These are phyloP conservation scores for Fusarium torreyae DNA, from an alignment of 2,329 filamentous ascomycete genomes.

Conservation along the genomic window DNA sequence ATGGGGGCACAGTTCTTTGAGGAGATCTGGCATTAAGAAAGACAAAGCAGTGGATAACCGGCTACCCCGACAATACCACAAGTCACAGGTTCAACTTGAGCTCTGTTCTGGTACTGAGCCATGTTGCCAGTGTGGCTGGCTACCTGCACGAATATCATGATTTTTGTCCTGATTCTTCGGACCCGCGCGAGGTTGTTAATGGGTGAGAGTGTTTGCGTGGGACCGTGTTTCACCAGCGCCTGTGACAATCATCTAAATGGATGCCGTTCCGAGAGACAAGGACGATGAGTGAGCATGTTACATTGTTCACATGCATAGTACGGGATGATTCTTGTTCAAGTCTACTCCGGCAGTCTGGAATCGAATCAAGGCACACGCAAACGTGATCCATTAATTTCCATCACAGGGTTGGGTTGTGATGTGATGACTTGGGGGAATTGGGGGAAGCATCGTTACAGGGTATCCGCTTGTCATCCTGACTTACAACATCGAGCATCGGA, in stretches of 20 bases:
- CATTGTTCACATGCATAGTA: slow-evolving; percentile 14
- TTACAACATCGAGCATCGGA: slow-evolving; percentile 2
- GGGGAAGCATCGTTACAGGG: neutral
- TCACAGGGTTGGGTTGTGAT: neutral
- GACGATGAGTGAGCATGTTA: slow-evolving; percentile 21
- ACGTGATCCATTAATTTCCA: slow-evolving; percentile 5
- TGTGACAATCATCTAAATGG: slow-evolving; percentile 28
- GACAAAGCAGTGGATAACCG: slow-evolving; percentile 30
- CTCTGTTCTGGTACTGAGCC: slow-evolving; percentile 24
- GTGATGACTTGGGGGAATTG: neutral
- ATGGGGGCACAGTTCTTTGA: slow-evolving; percentile 19
- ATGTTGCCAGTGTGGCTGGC: slow-evolving; percentile 40
- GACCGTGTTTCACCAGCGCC: slow-evolving; percentile 46
- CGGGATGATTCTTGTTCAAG: slow-evolving; percentile 10
- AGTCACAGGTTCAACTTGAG: slow-evolving; percentile 28
- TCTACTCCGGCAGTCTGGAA: slow-evolving; percentile 6
- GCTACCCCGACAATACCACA: slow-evolving; percentile 24
- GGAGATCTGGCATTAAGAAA: slow-evolving; percentile 25
- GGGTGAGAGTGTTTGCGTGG: slow-evolving; percentile 35
- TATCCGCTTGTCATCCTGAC: neutral
- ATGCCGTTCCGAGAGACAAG: slow-evolving; percentile 25
- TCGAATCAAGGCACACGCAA: slow-evolving; percentile 8
- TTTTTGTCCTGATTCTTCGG: slow-evolving; percentile 15
- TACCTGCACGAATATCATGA: slow-evolving; percentile 45
- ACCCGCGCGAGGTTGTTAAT: slow-evolving; percentile 11